Conservation (phyloP, 305 asterid species). For the Fraxinus sp. region DNA sequence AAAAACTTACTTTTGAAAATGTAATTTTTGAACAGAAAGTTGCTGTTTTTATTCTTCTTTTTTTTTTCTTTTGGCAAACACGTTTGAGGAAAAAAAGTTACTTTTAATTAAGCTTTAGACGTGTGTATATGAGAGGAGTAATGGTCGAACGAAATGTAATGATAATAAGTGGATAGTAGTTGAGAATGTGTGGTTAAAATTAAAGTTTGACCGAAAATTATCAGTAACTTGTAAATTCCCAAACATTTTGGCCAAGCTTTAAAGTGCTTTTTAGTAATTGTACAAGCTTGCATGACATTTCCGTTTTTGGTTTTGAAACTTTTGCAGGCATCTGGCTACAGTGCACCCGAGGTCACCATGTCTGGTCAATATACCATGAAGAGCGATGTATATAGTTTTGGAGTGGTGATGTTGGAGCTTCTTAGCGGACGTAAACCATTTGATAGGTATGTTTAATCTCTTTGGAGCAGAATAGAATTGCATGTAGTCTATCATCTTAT, state of each 20-base stretch:
- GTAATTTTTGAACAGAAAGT: not conserved
- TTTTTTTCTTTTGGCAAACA: not conserved
- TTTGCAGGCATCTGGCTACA: slow-evolving; percentile 71
- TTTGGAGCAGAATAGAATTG: not conserved
- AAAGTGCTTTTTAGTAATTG: not conserved
- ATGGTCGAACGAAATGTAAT: not conserved
- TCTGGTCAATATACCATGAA: slow-evolving; percentile 86
- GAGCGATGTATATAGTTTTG: slow-evolving; percentile 88
- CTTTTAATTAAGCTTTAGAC: not conserved
- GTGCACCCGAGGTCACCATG: slow-evolving; percentile 95
- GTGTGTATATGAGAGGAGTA: not conserved
- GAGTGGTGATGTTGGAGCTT: slow-evolving; percentile 78
- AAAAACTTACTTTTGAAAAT: not conserved
- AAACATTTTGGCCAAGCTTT: not conserved
- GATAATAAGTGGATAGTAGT: not conserved
- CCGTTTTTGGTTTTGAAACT: not conserved
- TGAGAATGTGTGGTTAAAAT: not conserved
- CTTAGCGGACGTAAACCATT: slow-evolving; percentile 85
- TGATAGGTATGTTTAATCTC: slow-evolving; percentile 51
- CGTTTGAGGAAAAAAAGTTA: not conserved
- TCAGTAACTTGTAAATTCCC: not conserved
- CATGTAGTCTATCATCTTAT: not conserved
- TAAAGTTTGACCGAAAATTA: not conserved
- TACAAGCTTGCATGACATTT: not conserved
- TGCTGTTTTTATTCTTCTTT: not conserved